Conservation (phyloP, 768 basidiomycete genomes). For the Lyophyllum semitale region DNA sequence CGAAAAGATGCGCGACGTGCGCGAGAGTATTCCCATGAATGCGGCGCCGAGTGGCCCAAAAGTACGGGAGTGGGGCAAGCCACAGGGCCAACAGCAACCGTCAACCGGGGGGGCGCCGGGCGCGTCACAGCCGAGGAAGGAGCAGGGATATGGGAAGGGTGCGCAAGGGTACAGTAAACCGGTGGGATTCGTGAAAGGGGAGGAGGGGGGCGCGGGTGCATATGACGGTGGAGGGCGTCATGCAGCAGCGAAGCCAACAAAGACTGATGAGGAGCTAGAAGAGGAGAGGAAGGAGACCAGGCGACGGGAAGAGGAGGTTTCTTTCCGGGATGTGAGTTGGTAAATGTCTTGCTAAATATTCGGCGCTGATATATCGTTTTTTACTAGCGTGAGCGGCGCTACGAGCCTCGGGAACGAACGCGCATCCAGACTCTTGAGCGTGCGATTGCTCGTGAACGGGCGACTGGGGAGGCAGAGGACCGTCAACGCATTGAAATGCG, state of each 20-base stretch:
- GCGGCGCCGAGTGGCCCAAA: constrained; percentile 73
- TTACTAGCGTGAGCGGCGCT: constrained; percentile 85
- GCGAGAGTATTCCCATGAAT: constrained; percentile 51
- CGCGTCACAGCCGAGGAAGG: constrained; percentile 36
- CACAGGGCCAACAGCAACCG: constrained; percentile 33
- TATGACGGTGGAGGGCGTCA: constrained; percentile 37
- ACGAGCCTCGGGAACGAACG: constrained; percentile 85
- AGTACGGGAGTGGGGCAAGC: constrained; percentile 78
- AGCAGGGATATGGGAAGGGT: constrained; percentile 62
- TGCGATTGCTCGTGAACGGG: constrained; percentile 69
- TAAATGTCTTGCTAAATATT: neutral
- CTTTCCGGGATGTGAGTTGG: constrained; percentile 80
- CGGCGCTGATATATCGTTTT: neutral
- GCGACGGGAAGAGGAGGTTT: constrained; percentile 77
- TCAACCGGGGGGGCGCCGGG: constrained; percentile 19
- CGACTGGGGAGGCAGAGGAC: constrained; percentile 75
- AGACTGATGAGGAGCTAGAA: constrained; percentile 91
- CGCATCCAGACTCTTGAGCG: constrained; percentile 80
- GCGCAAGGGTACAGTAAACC: constrained; percentile 80
- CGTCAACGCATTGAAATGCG: constrained; percentile 81
- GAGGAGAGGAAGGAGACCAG: constrained; percentile 75
- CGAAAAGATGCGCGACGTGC: constrained; percentile 83
- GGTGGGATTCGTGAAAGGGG: constrained; percentile 79
- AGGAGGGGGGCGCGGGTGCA: constrained; percentile 35
- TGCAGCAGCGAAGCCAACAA: constrained; percentile 38